Base-by-base conservation (phyloP, 202 grass and related monocot genomes). In the Carex arenaria region DNA sequence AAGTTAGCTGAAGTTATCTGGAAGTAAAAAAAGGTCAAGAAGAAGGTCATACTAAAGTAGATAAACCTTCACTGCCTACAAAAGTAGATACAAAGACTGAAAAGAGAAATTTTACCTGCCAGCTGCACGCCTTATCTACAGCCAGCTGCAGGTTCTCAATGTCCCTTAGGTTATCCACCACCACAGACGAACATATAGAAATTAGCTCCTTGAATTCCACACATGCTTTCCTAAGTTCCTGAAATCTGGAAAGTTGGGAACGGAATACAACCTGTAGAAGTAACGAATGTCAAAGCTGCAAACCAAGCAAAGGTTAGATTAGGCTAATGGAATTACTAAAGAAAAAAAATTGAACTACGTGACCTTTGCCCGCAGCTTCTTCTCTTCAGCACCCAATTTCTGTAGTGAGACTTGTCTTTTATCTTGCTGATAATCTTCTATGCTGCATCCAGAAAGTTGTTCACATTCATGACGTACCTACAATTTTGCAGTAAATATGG, bases 381-480 rank as follows among this genome's bases (percentile, higher is more conserved):
- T 98, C 87, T 90, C 90, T 89, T 91, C 70, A 34, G 43, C 75
- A 81, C 89, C 71, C 40, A 98, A 85, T 10, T 89, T 83, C 84
- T 91, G 89, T 78, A 91, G 70, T 68, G 53, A 61, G 7, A 67
- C 77, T 85, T 88, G 82, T 30, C 87, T 90, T 73, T 86, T 78
- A 79, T 78, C 82, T 20, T 88, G 69, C 75, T 45, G 53, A 86
- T 87, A 75, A 81, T 86, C 86, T 83, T 73, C 43, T 61, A 63
- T 88, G 72, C 51, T 85, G 57, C 70, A 91, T 80, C 90, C 95
- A 72, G 51, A 82, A 45, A 93, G 85, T 83, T 84, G 92, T 55
- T 94, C 87, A 76, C 95, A 98, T 62, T 91, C 90, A 81, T 56
- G 89, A 72, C 86, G 86, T 60, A 98, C 90, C 95, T 94, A 87